phyloP scores from a whole-genome alignment of 352 stramenopile genomes.

The Globisporangium middletonii region DNA sequence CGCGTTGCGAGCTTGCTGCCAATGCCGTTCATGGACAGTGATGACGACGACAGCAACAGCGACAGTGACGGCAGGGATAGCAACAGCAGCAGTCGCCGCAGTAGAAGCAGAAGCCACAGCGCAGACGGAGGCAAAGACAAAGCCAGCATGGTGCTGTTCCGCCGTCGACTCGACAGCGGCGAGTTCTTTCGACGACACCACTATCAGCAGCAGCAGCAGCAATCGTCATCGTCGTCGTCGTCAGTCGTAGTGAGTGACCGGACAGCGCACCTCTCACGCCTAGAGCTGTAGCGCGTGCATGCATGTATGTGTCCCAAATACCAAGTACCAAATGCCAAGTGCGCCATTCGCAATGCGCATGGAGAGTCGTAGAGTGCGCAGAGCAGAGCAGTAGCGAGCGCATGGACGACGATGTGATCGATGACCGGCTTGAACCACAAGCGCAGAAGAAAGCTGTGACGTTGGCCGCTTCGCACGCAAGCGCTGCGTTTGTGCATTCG shows the following conservation, averaged over 20 bases:
- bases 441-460: too few species aligned
- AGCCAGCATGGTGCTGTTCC: conserved; percentile 14
- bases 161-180: conserved; percentile 9
- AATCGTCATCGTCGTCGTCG: background rate
- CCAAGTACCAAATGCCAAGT: too few species aligned
- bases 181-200: conserved; percentile 4
- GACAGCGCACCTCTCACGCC: conserved; percentile 4
- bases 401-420: too few species aligned
- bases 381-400: too few species aligned
- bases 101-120: background rate
- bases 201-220: background rate
- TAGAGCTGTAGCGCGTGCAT: background rate
- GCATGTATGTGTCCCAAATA: background rate
- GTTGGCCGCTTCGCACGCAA: too few species aligned
- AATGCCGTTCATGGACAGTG: conserved; percentile 21
- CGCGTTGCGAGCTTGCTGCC: conserved; percentile 4
- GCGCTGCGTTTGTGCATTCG: too few species aligned
- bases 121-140: background rate
- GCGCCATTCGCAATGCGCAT: too few species aligned
- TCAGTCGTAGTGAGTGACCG: background rate
- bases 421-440: too few species aligned
- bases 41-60: conserved; percentile 11
- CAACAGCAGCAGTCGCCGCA: background rate
- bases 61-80: conserved; percentile 12
- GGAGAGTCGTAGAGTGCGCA: too few species aligned